A percentile compares a stretch with the other conserved stretches of the same genome.
These are phyloP conservation scores for Pseudozyma sp. DNA, from an alignment of 1,284 basidiomycete species.

Conservation along the genomic window DNA sequence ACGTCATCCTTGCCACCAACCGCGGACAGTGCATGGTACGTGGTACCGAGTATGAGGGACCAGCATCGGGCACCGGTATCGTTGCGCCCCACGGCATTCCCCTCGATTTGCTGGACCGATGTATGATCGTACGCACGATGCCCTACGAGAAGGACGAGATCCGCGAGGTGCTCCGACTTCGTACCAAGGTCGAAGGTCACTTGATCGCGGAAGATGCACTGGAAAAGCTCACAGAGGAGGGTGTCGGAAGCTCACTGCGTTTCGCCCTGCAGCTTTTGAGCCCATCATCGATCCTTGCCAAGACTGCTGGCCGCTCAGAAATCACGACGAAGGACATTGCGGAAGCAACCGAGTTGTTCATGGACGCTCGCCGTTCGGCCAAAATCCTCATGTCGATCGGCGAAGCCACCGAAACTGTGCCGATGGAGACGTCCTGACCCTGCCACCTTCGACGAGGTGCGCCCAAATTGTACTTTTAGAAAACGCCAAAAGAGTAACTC, in stretches of 20 bases:
- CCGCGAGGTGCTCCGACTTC: conserved; percentile 84
- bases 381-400: conserved; percentile 33
- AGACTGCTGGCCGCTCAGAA: conserved; percentile 80
- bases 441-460: not conserved
- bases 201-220: conserved; percentile 81
- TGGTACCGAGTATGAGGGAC: conserved; percentile 76
- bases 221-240: conserved; percentile 83
- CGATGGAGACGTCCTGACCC: conserved; percentile 49
- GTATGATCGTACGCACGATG: conserved; percentile 95
- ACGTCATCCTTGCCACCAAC: conserved; percentile 96
- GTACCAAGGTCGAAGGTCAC: conserved; percentile 87
- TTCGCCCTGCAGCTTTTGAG: conserved; percentile 92
- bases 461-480: conserved; percentile 30
- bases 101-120: conserved; percentile 91
- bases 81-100: conserved; percentile 93
- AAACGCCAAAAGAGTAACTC: conserved; percentile 3
- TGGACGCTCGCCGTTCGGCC: conserved; percentile 80
- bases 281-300: conserved; percentile 88
- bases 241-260: conserved; percentile 83
- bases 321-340: conserved; percentile 87
- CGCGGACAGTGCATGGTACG: conserved; percentile 90
- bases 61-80: conserved; percentile 75
- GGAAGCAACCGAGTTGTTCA: conserved; percentile 86
- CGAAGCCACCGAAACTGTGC: conserved; percentile 22
- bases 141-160: conserved; percentile 87